Evolutionary conservation across 148 eudicot genomes (phyloP), one percentile per base, ranked within the genome.

Genomic region (Chenopodium berlandieri): DNA sequence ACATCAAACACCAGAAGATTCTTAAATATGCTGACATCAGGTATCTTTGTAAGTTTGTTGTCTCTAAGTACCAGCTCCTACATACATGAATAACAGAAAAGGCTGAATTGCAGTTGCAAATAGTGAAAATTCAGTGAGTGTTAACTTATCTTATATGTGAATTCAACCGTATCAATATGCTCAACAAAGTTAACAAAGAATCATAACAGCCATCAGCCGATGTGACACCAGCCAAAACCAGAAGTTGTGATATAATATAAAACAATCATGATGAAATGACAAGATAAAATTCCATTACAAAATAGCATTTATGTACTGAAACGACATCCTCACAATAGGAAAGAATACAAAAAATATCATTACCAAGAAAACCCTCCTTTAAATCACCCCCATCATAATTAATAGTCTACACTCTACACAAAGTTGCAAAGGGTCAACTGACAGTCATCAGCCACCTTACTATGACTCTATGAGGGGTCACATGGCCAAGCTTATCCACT

Each of bases 21-120:
- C 86, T 87, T 91, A 82, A 90, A 96, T 87, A 96, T 96, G 90
- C 87, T 88, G 76, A 87, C 93, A 88, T 94, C 98, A 76, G 99
- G 99, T 84, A 96, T 88, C 80, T 86, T 92, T 86, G 78, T 88
- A 80, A 96, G 87, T 77, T 89, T 94, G 83, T 96, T 96, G 76
- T 96, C 99, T 88, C 98, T 91, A 80, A 96, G 88, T 75, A 96
- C 92, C 60, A 96, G 90, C 81, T 96, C 99, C 99, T 96, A 92
- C 84, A 90, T 40, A 86, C 67, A 71, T 0, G 8, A 32, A 47
- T 67, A 67, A 75, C 78, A 54, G 20, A 74, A 34, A 82, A 79
- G 64, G 80, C 71, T 48, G 40, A 13, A 74, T 63, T 25, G 48
- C 23, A 19, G 32, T 16, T 3, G 5, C 22, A 44, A 54, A 54